Evolutionary conservation across 257 asterid species (phyloP).

Genomic region (Solanum medicagineum): DNA sequence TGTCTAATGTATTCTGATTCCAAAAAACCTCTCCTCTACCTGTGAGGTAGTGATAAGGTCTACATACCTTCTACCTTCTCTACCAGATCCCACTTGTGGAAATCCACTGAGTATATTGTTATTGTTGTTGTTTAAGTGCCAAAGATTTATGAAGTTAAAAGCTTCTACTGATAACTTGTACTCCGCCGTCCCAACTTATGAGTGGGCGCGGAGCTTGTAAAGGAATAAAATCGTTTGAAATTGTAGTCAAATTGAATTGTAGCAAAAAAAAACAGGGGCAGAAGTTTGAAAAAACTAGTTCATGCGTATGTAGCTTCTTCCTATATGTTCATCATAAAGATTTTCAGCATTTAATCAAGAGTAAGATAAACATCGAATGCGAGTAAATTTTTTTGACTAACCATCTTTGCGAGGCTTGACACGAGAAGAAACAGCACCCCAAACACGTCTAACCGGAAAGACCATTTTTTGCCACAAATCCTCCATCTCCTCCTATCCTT

Average conservation of each 20-base stretch:
- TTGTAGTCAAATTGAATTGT: neutral
- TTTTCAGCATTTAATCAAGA: neutral
- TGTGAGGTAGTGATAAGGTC: too few relatives aligned
- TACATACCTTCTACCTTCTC: too few relatives aligned
- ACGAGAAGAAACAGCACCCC: conserved; percentile 51
- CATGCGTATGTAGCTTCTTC: neutral
- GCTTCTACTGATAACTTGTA: neutral
- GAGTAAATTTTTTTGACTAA: conserved; percentile 1
- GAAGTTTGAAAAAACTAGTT: neutral
- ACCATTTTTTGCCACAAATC: conserved; percentile 61
- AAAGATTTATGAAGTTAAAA: neutral
- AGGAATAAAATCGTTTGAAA: neutral
- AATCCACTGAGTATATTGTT: too few relatives aligned
- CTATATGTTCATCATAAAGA: neutral
- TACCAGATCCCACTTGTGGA: too few relatives aligned
- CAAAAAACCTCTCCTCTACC: too few relatives aligned
- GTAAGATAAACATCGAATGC: neutral
- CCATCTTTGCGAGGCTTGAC: conserved; percentile 57
- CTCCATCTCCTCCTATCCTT: conserved; percentile 23
- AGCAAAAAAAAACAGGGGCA: neutral
- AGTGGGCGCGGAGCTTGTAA: neutral
- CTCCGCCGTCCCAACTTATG: neutral
- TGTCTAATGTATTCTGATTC: too few relatives aligned
- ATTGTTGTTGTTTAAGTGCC: neutral
- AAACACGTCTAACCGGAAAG: conserved; percentile 61